These are phyloP conservation scores for Tylopilus balloui DNA, from an alignment of 768 basidiomycete species.

Conservation along the genomic window DNA sequence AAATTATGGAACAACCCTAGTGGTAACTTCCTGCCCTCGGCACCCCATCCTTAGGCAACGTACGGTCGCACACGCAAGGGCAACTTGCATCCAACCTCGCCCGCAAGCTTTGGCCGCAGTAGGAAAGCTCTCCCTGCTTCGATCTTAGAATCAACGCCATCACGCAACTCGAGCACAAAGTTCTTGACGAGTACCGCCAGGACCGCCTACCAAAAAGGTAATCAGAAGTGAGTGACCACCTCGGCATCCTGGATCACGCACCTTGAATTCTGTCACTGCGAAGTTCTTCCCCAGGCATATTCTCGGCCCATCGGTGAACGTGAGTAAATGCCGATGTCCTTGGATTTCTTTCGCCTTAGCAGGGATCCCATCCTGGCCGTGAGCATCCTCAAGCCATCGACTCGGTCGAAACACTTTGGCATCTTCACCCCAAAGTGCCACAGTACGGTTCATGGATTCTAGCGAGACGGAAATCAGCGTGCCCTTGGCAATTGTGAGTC, in stretches of 20 bases:
- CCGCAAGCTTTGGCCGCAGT: neutral
- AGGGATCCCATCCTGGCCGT: neutral
- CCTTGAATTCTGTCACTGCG: neutral
- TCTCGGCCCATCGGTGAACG: neutral
- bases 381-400: neutral
- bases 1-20: too few relatives aligned
- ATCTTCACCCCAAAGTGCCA: neutral
- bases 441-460: neutral
- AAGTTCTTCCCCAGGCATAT: neutral
- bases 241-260: neutral
- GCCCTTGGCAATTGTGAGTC: neutral
- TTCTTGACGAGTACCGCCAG: constrained; percentile 32
- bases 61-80: constrained; percentile 22
- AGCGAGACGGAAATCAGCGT: neutral
- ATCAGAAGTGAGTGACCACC: neutral
- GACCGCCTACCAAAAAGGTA: constrained; percentile 16
- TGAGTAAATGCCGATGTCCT: neutral
- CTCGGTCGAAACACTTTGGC: neutral
- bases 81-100: constrained; percentile 21
- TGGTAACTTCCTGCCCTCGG: too few relatives aligned
- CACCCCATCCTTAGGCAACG: neutral
- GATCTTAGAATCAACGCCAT: constrained; percentile 32
- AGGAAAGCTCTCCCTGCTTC: neutral
- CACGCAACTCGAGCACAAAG: constrained; percentile 33
- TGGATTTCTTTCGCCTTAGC: neutral